These are phyloP conservation scores for Astrothelium macrocarpum DNA, from an alignment of 495 filamentous ascomycete species.

Conservation along the genomic window DNA sequence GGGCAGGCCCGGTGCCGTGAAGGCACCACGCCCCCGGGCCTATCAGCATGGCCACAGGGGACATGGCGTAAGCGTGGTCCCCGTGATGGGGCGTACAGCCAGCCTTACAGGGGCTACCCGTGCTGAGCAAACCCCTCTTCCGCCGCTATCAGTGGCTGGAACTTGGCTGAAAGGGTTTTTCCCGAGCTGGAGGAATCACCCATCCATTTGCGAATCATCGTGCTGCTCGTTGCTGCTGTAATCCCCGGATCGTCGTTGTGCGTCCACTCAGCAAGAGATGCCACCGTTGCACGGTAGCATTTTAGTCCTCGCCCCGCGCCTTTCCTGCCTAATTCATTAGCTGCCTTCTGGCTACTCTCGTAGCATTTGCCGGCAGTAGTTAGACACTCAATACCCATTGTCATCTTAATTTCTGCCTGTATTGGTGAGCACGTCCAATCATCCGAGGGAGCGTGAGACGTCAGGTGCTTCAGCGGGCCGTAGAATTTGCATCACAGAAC, in stretches of 20 bases:
- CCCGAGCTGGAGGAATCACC: not conserved
- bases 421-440: not conserved
- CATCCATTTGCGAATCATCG: conserved; percentile 2
- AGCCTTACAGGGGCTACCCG: too few relatives aligned
- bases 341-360: not conserved
- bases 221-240: not conserved
- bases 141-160: not conserved
- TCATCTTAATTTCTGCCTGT: not conserved
- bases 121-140: too few relatives aligned
- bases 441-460: not conserved
- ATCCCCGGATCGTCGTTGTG: not conserved
- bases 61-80: too few relatives aligned
- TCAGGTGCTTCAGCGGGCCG: not conserved
- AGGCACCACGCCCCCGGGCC: too few relatives aligned
- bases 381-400: not conserved
- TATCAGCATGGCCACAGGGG: too few relatives aligned
- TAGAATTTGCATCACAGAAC: too few relatives aligned
- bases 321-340: not conserved
- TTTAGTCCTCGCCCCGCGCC: not conserved
- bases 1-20: not conserved
- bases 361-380: conserved; percentile 3
- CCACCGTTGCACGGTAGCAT: not conserved
- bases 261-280: not conserved
- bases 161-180: not conserved
- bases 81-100: too few relatives aligned